Base-by-base conservation (phyloP, 306 rosid species). In the barrel medic (Medicago truncatula) region DNA sequence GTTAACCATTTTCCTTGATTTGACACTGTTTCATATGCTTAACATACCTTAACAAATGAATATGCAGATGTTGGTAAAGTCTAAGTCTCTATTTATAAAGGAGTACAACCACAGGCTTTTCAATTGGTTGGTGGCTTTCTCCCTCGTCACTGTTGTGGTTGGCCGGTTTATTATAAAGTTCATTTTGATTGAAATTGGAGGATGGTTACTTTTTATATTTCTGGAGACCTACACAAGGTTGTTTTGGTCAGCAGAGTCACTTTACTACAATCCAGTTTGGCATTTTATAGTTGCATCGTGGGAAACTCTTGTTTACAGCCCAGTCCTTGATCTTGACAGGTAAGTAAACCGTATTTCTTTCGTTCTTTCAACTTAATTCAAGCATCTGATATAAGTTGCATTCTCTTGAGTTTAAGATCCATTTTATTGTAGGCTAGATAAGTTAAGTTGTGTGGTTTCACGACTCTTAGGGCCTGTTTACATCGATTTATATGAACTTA, bases 41-140 rank as follows among this genome's bases (percentile, higher is more conserved):
- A 58, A 70, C 21, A 44, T 34, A 41, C 15, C 11, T 62, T 43
- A 41, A 76, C 49, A 61, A 74, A 49, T 77, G 69, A 46, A 50
- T 68, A 8, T 68, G 59, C 73, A 68, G 99, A 92, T 95, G 99
- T 56, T 92, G 86, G 95, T 88, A 72, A 95, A 88, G 79, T 84
- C 99, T 10, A 88, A 89, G 34, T 70, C 92, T 61, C 87, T 85
- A 39, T 96, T 96, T 78, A 96, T 96, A 43, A 89, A 91, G 82
- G 99, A 96, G 60, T 96, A 96, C 86, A 96, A 96, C 73, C 92
- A 90, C 83, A 86, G 93, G 83, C 96, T 96, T 78, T 96, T 92
- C 87, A 96, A 92, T 89, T 96, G 99, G 99, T 76, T 92, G 97
- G 99, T 96, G 80, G 87, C 93, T 60, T 96, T 96, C 86, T 90